Evolutionary conservation across 2,329 filamentous ascomycete species (phyloP).

Genomic region (Neophaeococcomyces aloes): DNA sequence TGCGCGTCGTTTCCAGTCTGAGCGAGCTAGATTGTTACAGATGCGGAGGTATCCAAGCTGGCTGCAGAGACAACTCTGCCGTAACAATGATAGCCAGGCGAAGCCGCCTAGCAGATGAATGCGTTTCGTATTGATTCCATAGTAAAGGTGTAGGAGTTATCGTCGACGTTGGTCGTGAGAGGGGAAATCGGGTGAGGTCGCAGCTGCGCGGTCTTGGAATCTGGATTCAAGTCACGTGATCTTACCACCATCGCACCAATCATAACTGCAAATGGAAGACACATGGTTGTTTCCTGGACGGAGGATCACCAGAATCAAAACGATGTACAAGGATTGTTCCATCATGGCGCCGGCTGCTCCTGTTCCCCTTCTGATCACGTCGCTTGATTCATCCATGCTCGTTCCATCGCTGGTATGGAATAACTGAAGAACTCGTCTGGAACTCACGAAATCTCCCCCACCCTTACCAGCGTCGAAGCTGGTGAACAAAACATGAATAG

Average conservation of each 20-base stretch:
- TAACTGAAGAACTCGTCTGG: too few relatives aligned
- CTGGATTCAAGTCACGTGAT: slow-evolving; percentile 4
- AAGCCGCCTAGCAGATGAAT: slow-evolving; percentile 34
- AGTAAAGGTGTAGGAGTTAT: slow-evolving; percentile 18
- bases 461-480: too few relatives aligned
- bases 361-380: too few relatives aligned
- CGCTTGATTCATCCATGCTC: too few relatives aligned
- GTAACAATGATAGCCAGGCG: slow-evolving; percentile 35
- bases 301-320: too few relatives aligned
- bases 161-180: slow-evolving; percentile 10
- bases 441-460: too few relatives aligned
- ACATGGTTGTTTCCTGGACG: not conserved
- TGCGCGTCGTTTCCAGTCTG: slow-evolving; percentile 23
- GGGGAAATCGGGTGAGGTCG: slow-evolving; percentile 4
- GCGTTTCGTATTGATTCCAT: slow-evolving; percentile 17
- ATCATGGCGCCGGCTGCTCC: too few relatives aligned
- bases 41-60: slow-evolving; percentile 35
- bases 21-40: slow-evolving; percentile 34
- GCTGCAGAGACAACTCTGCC: slow-evolving; percentile 35
- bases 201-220: slow-evolving; percentile 7
- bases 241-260: slow-evolving; percentile 2
- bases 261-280: not conserved
- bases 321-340: too few relatives aligned
- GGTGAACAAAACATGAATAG: too few relatives aligned
- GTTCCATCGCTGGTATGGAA: too few relatives aligned